A percentile compares a stretch with the other conserved stretches of the same genome.
phyloP scores from a whole-genome alignment of 345 rosid species.

The Hibiscus trionum region DNA sequence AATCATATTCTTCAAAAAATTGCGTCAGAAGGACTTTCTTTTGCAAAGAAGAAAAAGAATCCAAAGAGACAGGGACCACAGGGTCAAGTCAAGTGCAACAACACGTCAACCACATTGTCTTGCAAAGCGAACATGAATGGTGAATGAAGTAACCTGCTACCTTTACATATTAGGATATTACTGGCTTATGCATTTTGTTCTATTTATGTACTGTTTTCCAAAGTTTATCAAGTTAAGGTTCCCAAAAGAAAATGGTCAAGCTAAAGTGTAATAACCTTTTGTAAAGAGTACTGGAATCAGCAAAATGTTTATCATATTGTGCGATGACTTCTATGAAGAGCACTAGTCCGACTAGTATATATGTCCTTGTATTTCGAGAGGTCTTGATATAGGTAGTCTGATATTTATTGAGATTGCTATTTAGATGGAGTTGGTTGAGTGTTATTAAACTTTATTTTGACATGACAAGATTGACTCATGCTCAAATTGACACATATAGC shows the following conservation, averaged over 20 bases:
- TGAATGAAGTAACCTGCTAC: slow-evolving; percentile 5
- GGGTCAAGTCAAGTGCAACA: slow-evolving; percentile 20
- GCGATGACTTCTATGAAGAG: background rate
- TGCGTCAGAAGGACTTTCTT: slow-evolving; percentile 48
- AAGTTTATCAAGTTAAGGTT: slow-evolving; percentile 2
- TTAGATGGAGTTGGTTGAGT: background rate
- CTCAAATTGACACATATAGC: background rate
- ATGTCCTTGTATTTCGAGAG: background rate
- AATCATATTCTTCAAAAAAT: slow-evolving; percentile 48
- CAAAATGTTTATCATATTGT: slow-evolving; percentile 8
- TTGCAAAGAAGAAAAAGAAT: slow-evolving; percentile 37
- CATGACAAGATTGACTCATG: background rate
- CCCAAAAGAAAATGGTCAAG: background rate
- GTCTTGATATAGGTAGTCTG: background rate
- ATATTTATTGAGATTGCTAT: background rate
- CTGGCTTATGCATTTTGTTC: background rate
- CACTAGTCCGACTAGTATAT: background rate
- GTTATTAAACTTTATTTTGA: background rate
- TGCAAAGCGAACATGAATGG: slow-evolving; percentile 30
- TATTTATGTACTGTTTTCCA: background rate
- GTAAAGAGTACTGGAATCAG: background rate
- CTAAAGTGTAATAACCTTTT: background rate
- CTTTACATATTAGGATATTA: background rate
- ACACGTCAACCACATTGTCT: slow-evolving; percentile 24
- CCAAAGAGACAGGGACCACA: slow-evolving; percentile 33